phyloP scores from a whole-genome alignment of 129 eudicot genomes.

The Flaveria robusta region DNA sequence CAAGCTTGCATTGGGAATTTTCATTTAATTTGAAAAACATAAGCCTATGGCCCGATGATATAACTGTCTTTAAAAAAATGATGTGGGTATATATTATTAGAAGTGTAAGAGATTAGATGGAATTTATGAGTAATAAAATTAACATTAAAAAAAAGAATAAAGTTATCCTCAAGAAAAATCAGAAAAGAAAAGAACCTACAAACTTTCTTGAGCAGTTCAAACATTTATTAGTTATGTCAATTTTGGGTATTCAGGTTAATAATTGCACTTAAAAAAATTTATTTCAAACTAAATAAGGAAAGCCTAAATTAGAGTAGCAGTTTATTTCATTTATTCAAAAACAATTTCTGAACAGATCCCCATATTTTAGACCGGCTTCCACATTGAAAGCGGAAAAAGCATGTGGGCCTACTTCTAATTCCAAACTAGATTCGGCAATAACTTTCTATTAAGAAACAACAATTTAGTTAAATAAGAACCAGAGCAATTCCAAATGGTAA shows the following conservation, averaged over 20 bases:
- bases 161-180: slow-evolving; percentile 17
- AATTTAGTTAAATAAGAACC: slow-evolving; percentile 36
- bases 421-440: slow-evolving; percentile 22
- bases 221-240: slow-evolving; percentile 20
- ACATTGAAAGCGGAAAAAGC: slow-evolving; percentile 28
- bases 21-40: too few relatives aligned
- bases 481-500: slow-evolving; percentile 26
- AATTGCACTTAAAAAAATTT: slow-evolving; percentile 24
- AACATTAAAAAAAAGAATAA: not conserved
- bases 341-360: slow-evolving; percentile 36
- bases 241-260: slow-evolving; percentile 31
- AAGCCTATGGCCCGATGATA: too few relatives aligned
- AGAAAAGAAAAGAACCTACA: slow-evolving; percentile 20
- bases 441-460: slow-evolving; percentile 32
- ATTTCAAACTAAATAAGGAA: slow-evolving; percentile 36
- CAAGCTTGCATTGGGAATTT: too few relatives aligned
- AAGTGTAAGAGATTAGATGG: too few relatives aligned
- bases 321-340: not conserved
- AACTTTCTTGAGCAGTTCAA: slow-evolving; percentile 43
- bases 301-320: slow-evolving; percentile 32
- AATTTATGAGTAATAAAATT: too few relatives aligned
- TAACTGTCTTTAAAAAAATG: too few relatives aligned
- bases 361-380: slow-evolving; percentile 19
- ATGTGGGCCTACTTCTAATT: slow-evolving; percentile 38
- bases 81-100: too few relatives aligned